These are phyloP conservation scores for Lasiodiplodia citricola DNA, from an alignment of 2,329 filamentous ascomycete genomes.

Conservation along the genomic window DNA sequence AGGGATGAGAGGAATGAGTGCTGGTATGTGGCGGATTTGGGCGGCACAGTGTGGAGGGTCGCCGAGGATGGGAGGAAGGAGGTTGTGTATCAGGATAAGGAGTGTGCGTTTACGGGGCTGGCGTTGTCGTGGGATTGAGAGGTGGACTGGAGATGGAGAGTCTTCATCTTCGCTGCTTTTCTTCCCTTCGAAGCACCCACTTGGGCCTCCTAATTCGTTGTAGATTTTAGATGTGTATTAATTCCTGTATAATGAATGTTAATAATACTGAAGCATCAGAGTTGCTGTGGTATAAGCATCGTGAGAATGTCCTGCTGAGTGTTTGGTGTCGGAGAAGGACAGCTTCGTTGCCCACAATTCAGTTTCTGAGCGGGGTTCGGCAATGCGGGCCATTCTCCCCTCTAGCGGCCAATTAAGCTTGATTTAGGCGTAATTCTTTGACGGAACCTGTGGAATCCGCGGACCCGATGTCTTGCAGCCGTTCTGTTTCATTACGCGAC, in stretches of 20 bases:
- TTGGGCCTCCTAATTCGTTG: too few species aligned
- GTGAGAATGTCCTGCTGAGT: too few species aligned
- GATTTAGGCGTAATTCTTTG: background rate
- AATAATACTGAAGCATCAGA: too few species aligned
- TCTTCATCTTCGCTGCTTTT: too few species aligned
- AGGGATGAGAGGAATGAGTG: slow-evolving; percentile 28
- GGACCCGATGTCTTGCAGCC: background rate
- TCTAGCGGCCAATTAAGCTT: background rate
- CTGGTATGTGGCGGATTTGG: slow-evolving; percentile 32
- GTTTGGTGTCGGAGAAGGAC: too few species aligned
- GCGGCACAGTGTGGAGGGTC: slow-evolving; percentile 28
- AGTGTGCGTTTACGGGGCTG: slow-evolving; percentile 12
- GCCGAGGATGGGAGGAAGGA: slow-evolving; percentile 14
- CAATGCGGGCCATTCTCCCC: background rate
- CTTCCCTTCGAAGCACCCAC: too few species aligned
- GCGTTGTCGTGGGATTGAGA: background rate
- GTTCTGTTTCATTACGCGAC: background rate
- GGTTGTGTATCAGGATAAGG: slow-evolving; percentile 13
- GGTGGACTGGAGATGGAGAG: background rate
- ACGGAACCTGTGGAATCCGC: background rate
- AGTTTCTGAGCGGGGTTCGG: background rate
- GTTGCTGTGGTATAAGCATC: fast-evolving
- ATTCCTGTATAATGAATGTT: background rate
- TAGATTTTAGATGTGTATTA: background rate
- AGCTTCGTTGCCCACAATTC: too few species aligned